Evolutionary conservation across 129 eudicot genomes (phyloP), one percentile per base, ranked within the genome.

Genomic region (Kitagawia praeruptora): DNA sequence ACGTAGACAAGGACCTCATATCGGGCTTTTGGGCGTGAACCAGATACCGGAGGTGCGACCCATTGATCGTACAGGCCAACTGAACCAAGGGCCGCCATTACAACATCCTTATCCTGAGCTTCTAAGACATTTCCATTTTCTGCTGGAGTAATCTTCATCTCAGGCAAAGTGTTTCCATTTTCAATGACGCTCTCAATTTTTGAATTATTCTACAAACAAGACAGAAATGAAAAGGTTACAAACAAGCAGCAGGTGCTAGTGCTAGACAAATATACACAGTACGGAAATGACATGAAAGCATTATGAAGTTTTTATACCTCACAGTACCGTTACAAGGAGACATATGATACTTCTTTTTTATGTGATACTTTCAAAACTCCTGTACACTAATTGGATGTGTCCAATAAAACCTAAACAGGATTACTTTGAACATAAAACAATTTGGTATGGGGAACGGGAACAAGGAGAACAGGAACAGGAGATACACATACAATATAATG

Each of bases 21-120:
- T 83, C 99, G 91, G 49, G 95, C 89, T 88, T 89, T 96, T 61
- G 99, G 99, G 46, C 87, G 91, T 78, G 87, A 85, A 80, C 98
- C 98, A 74, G 91, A 86, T 70, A 90, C 84, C 13, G 88, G 83
- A 79, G 98, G 99, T 79, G 87, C 84, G 77, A 92, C 93, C 99
- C 99, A 96, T 83, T 96, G 98, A 83, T 96, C 99, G 88, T 92
- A 96, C 37, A 96, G 88, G 82, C 82, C 75, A 79, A 96, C 89
- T 73, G 82, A 87, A 81, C 86, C 88, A 82, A 74, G 78, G 53
- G 90, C 98, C 81, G 90, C 98, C 76, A 89, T 81, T 76, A 90
- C 83, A 86, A 90, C 85, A 92, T 89, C 98, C 78, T 90, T 90
- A 85, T 96, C 98, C 84, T 91, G 95, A 81, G 90, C 74, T 87